Evolutionary conservation across 2,329 filamentous ascomycete genomes (phyloP).

Genomic region (Epicoccum sorghinum): DNA sequence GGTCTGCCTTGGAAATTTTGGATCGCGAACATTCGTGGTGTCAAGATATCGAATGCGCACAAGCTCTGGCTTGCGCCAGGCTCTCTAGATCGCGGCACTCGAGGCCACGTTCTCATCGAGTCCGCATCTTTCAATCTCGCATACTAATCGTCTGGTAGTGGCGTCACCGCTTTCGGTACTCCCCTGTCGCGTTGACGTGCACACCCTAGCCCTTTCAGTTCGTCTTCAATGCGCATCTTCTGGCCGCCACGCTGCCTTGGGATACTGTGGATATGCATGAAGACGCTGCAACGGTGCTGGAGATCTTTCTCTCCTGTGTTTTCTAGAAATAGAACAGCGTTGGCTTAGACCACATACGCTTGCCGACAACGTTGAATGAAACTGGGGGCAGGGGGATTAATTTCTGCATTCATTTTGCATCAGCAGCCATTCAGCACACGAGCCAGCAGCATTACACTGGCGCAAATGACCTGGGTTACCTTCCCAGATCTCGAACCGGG

Average conservation of each 20-base stretch:
- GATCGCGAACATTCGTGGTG: conserved; percentile 9
- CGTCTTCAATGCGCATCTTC: conserved; percentile 43
- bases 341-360: conserved; percentile 39
- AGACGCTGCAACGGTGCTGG: conserved; percentile 47
- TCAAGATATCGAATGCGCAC: conserved; percentile 10
- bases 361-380: conserved; percentile 9
- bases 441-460: conserved; percentile 45
- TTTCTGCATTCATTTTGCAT: conserved; percentile 46
- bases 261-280: conserved; percentile 42
- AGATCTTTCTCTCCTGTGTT: conserved; percentile 47
- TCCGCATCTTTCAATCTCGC: conserved; percentile 42
- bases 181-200: conserved; percentile 35
- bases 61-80: conserved; percentile 17
- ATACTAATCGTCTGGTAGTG: conserved; percentile 39
- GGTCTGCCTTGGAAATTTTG: conserved; percentile 20
- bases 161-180: conserved; percentile 42
- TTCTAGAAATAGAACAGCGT: conserved; percentile 51
- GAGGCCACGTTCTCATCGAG: conserved; percentile 31
- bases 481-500: conserved; percentile 48
- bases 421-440: conserved; percentile 50
- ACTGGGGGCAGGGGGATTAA: conserved; percentile 37
- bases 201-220: conserved; percentile 41
- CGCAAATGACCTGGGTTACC: conserved; percentile 44
- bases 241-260: conserved; percentile 43
- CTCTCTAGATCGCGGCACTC: conserved; percentile 33